Evolutionary conservation across 805 yeast species (phyloP).

Genomic region (Ogataea neopini): DNA sequence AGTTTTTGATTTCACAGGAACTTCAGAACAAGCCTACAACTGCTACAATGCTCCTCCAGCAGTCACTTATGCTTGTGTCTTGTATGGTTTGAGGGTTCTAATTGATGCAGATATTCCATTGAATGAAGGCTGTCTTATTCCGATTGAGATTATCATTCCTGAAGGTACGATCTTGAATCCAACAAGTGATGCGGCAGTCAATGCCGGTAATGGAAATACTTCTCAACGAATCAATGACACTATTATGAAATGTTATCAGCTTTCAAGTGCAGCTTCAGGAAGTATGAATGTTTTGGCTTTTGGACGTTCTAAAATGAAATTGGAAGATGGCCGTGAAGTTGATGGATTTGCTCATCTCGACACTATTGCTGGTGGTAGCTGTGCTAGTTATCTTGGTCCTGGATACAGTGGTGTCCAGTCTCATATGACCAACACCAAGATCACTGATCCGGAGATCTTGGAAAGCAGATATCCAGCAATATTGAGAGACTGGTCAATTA

Average conservation of each 20-base stretch:
- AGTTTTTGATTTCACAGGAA: slow-evolving; percentile 51
- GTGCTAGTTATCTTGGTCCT: slow-evolving; percentile 47
- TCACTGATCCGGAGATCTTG: slow-evolving; percentile 54
- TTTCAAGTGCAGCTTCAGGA: slow-evolving; percentile 88
- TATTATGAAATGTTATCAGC: slow-evolving; percentile 73
- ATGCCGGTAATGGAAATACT: slow-evolving; percentile 64
- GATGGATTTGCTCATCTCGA: slow-evolving; percentile 54
- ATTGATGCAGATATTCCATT: slow-evolving; percentile 54
- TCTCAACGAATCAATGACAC: slow-evolving; percentile 87
- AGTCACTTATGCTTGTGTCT: slow-evolving; percentile 53
- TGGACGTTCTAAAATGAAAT: slow-evolving; percentile 44
- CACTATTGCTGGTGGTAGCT: slow-evolving; percentile 56
- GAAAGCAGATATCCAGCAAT: slow-evolving; percentile 54
- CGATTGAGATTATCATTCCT: slow-evolving; percentile 32
- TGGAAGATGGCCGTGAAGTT: slow-evolving; percentile 48
- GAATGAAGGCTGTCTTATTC: slow-evolving; percentile 51
- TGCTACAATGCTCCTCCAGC: slow-evolving; percentile 57
- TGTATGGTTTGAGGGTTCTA: slow-evolving; percentile 50
- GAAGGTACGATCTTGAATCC: slow-evolving; percentile 38
- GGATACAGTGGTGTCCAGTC: slow-evolving; percentile 53
- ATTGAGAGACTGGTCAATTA: slow-evolving; percentile 44
- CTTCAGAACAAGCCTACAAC: slow-evolving; percentile 52
- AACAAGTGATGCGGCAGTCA: slow-evolving; percentile 45
- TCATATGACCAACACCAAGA: slow-evolving; percentile 32
- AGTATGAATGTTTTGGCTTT: slow-evolving; percentile 86